These are phyloP conservation scores for Phyllosticta citribraziliensis DNA, from an alignment of 2,329 filamentous ascomycete species.

Conservation along the genomic window DNA sequence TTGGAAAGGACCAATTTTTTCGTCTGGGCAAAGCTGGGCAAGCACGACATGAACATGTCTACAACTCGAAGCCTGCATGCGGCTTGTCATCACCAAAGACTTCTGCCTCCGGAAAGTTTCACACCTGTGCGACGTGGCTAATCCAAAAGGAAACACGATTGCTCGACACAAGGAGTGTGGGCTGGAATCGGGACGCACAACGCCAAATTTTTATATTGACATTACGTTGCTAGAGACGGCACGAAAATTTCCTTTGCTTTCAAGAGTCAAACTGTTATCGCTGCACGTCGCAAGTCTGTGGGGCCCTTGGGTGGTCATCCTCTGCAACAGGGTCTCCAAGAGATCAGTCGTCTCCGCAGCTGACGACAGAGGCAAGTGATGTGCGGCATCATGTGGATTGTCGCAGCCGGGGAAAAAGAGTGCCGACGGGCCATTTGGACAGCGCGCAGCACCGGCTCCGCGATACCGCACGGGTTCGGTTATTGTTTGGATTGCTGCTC, in stretches of 20 bases:
- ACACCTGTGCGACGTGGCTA: background rate
- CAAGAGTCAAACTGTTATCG: background rate
- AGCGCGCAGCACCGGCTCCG: background rate
- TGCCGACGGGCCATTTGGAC: background rate
- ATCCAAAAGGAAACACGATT: background rate
- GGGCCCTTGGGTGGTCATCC: background rate
- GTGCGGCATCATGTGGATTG: background rate
- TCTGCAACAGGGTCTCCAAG: background rate
- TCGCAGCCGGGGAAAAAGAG: background rate
- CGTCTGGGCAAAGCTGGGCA: background rate
- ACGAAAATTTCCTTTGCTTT: background rate
- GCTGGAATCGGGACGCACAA: background rate
- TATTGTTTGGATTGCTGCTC: background rate
- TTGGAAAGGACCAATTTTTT: background rate
- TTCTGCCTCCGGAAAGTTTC: background rate
- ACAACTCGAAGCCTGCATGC: background rate
- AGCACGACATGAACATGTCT: background rate
- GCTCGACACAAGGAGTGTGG: background rate
- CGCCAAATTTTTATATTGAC: background rate
- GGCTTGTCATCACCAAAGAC: background rate
- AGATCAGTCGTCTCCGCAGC: background rate
- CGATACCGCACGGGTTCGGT: background rate
- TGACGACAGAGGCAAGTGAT: background rate
- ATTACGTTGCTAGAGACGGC: background rate
- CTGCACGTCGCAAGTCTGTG: background rate